Percentiles rank a stretch among this genome's conserved stretches.
Conservation (phyloP, 441 rosid genomes). For the Brassica balearica region DNA sequence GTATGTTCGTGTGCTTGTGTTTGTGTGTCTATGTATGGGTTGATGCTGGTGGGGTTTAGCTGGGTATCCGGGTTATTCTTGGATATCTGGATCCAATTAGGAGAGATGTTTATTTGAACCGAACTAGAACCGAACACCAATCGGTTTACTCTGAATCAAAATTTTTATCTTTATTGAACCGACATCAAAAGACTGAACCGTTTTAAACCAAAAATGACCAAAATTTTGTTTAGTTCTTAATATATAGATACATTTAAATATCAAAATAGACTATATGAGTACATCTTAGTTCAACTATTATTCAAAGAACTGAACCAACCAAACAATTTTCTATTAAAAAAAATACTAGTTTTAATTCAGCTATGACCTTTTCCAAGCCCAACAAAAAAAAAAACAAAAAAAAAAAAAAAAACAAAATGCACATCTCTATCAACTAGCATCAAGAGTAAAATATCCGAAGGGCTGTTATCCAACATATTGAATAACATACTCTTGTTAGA, state of each 20-base stretch:
- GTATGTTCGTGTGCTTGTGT: neutral
- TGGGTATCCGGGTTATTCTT: neutral
- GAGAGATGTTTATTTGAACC: conserved; percentile 13
- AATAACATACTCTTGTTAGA: too few species aligned
- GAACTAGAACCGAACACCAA: neutral
- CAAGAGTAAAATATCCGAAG: too few species aligned
- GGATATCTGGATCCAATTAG: conserved; percentile 5
- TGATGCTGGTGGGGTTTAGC: neutral
- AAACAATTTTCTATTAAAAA: too few species aligned
- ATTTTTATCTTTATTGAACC: neutral
- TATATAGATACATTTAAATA: neutral
- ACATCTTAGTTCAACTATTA: neutral
- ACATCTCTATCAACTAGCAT: too few species aligned
- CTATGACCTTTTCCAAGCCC: too few species aligned
- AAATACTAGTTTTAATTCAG: too few species aligned
- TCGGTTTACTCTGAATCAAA: neutral
- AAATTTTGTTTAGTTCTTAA: neutral
- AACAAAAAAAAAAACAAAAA: too few species aligned
- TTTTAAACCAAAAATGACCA: neutral
- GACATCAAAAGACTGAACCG: neutral
- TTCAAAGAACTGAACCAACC: too few species aligned
- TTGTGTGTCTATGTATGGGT: neutral
- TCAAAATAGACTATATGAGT: neutral
- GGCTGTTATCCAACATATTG: too few species aligned
- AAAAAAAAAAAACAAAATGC: too few species aligned